These are phyloP conservation scores for Podaxis pistillaris DNA, from an alignment of 768 basidiomycete species.

Conservation along the genomic window DNA sequence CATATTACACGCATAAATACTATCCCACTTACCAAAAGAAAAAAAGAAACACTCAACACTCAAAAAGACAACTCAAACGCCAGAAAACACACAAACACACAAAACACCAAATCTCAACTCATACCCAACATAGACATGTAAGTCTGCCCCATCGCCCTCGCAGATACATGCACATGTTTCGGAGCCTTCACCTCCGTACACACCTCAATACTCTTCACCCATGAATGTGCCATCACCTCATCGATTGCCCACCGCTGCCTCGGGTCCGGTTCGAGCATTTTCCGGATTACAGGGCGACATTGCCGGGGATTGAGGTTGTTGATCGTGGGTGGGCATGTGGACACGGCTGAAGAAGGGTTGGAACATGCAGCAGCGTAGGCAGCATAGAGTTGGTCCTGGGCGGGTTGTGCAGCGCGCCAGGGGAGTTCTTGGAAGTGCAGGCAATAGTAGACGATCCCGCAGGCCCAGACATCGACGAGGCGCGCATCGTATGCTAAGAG, in stretches of 20 bases:
- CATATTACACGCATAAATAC: not conserved
- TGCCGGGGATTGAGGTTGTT: constrained; percentile 86
- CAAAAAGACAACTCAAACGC: not conserved
- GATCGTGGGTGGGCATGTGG: constrained; percentile 65
- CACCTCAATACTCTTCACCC: constrained; percentile 81
- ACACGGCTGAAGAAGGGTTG: constrained; percentile 41
- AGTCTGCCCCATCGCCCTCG: constrained; percentile 55
- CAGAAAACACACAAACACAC: not conserved
- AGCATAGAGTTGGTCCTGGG: constrained; percentile 73
- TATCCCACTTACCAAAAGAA: not conserved
- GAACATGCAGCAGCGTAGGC: constrained; percentile 66
- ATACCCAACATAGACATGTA: constrained; percentile 30
- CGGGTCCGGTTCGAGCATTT: constrained; percentile 96
- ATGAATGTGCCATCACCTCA: constrained; percentile 72
- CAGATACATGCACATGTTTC: constrained; percentile 70
- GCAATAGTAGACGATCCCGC: constrained; percentile 97
- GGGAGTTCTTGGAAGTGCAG: constrained; percentile 97
- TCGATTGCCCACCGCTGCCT: constrained; percentile 74
- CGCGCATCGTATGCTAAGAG: constrained; percentile 94
- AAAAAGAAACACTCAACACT: not conserved
- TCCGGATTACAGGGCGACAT: constrained; percentile 78
- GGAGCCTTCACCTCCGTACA: constrained; percentile 67
- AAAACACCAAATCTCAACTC: not conserved
- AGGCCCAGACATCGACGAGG: constrained; percentile 97
- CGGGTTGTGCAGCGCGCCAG: constrained; percentile 89